These are phyloP conservation scores for Ceratocystis variospora DNA, from an alignment of 2,329 filamentous ascomycete genomes.

Conservation along the genomic window DNA sequence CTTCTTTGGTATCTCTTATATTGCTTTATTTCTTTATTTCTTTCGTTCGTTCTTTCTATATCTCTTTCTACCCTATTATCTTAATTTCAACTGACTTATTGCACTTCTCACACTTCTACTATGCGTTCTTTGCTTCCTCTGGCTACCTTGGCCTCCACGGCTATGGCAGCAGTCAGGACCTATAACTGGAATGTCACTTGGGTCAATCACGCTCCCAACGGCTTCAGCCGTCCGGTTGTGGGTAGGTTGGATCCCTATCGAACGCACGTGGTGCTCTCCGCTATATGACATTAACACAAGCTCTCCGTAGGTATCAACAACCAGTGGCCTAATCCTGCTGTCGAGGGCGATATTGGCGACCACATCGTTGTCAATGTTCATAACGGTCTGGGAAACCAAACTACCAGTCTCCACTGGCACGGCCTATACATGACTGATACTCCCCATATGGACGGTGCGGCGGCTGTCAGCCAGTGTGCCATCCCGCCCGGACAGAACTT, in stretches of 20 bases:
- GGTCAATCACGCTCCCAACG: conserved; percentile 18
- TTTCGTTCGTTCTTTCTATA: neutral
- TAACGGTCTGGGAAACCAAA: conserved; percentile 40
- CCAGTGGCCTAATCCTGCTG: conserved; percentile 12
- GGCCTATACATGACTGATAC: conserved; percentile 43
- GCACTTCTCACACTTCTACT: neutral
- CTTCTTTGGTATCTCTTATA: neutral
- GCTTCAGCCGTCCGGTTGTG: conserved; percentile 19
- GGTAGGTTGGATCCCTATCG: conserved; percentile 14
- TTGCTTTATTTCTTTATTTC: neutral
- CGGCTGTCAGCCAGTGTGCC: conserved; percentile 40
- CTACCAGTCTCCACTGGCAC: conserved; percentile 43
- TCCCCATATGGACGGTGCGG: conserved; percentile 45
- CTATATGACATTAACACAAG: neutral
- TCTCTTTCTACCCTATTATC: neutral
- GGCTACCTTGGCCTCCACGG: conserved; percentile 4
- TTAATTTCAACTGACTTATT: neutral
- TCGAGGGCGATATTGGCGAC: conserved; percentile 25
- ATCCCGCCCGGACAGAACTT: conserved; percentile 39
- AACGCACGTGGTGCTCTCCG: neutral
- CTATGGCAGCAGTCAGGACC: conserved; percentile 14
- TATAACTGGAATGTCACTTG: conserved; percentile 19
- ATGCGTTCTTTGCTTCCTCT: conserved; percentile 9
- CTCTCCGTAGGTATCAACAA: conserved; percentile 28
- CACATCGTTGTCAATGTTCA: conserved; percentile 35